Evolutionary conservation across 2,329 filamentous ascomycete genomes (phyloP).

Genomic region (Acephala macrosclerotiorum): DNA sequence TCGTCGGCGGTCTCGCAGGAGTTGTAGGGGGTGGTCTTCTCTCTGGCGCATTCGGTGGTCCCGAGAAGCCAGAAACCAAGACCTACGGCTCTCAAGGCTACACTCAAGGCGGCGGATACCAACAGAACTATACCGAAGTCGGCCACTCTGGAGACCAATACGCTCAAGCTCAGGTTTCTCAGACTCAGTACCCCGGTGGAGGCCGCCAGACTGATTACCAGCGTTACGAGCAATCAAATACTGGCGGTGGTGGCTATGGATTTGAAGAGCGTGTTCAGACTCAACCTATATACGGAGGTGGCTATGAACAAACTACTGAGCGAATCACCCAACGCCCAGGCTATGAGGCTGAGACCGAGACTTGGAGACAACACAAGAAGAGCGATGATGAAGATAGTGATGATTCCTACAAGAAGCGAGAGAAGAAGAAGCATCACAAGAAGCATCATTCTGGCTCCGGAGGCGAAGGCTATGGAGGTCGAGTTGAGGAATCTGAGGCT

Average conservation of each 20-base stretch:
- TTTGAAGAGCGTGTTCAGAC: slow-evolving; percentile 67
- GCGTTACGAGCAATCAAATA: slow-evolving; percentile 59
- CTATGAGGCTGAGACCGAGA: slow-evolving; percentile 41
- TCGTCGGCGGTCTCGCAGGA: slow-evolving; percentile 74
- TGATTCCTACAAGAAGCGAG: slow-evolving; percentile 34
- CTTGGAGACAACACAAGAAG: slow-evolving; percentile 37
- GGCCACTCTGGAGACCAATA: slow-evolving; percentile 53
- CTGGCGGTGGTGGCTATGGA: slow-evolving; percentile 54
- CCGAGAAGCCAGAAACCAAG: slow-evolving; percentile 51
- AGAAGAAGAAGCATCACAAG: slow-evolving; percentile 41
- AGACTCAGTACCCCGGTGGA: slow-evolving; percentile 65
- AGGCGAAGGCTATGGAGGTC: slow-evolving; percentile 25
- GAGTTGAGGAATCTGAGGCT: slow-evolving; percentile 20
- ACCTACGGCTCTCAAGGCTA: slow-evolving; percentile 60
- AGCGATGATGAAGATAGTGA: slow-evolving; percentile 40
- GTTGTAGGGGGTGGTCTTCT: slow-evolving; percentile 72
- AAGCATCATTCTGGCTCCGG: slow-evolving; percentile 21
- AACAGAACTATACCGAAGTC: slow-evolving; percentile 67
- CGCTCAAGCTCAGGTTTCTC: slow-evolving; percentile 46
- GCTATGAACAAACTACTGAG: slow-evolving; percentile 66
- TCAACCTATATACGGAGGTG: slow-evolving; percentile 57
- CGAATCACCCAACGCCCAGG: slow-evolving; percentile 53
- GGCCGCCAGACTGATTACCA: slow-evolving; percentile 65
- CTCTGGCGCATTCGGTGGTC: slow-evolving; percentile 62
- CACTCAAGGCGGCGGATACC: slow-evolving; percentile 66